These are phyloP conservation scores for Jatropha podagrica DNA, from an alignment of 441 rosid species.

Conservation along the genomic window DNA sequence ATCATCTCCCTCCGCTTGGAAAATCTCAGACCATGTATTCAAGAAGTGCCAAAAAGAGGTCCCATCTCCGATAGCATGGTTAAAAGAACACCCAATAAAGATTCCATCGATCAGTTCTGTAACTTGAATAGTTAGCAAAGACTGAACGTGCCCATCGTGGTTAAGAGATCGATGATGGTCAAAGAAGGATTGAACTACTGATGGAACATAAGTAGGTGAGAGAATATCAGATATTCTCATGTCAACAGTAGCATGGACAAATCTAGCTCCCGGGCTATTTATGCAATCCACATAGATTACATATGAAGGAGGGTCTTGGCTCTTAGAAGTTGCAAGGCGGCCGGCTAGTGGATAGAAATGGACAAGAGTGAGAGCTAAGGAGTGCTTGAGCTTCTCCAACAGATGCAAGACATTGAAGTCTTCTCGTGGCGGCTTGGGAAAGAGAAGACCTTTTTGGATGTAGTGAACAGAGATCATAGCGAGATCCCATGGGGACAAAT, in stretches of 20 bases:
- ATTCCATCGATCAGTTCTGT: slow-evolving; percentile 68
- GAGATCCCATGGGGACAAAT: slow-evolving; percentile 62
- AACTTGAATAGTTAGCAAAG: slow-evolving; percentile 54
- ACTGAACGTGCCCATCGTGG: slow-evolving; percentile 54
- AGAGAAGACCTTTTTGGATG: slow-evolving; percentile 73
- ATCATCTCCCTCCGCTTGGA: slow-evolving; percentile 31
- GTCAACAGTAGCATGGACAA: slow-evolving; percentile 52
- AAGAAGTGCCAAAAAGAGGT: slow-evolving; percentile 67
- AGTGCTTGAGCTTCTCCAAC: slow-evolving; percentile 41
- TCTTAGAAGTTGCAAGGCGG: slow-evolving; percentile 37
- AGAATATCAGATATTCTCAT: slow-evolving; percentile 42
- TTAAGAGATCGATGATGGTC: slow-evolving; percentile 57
- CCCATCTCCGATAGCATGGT: slow-evolving; percentile 62
- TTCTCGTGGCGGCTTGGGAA: slow-evolving; percentile 39
- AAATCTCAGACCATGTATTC: slow-evolving; percentile 58
- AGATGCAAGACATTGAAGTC: slow-evolving; percentile 32
- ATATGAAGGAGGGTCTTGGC: slow-evolving; percentile 35
- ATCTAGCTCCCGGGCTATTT: slow-evolving; percentile 61
- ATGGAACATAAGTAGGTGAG: slow-evolving; percentile 50
- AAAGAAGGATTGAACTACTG: slow-evolving; percentile 57
- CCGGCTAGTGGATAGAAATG: slow-evolving; percentile 81
- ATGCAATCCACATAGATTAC: slow-evolving; percentile 49
- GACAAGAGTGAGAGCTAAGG: slow-evolving; percentile 53
- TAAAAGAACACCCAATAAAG: slow-evolving; percentile 70
- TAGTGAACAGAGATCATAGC: slow-evolving; percentile 57